phyloP scores from a whole-genome alignment of 768 basidiomycete genomes.

The Tylopilus rubrobrunneus region DNA sequence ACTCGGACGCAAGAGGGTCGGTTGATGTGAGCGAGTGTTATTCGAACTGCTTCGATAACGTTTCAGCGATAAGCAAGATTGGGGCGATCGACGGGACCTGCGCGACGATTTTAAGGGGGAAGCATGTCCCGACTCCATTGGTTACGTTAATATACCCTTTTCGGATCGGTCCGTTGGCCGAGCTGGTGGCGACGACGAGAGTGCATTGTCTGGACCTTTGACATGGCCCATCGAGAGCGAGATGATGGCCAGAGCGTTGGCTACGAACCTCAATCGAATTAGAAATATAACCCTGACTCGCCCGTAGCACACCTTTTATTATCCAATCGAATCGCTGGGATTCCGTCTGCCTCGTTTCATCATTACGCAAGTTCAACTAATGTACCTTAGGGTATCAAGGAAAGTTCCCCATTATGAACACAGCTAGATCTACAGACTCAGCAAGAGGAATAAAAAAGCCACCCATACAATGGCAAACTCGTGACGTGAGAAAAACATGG shows the following conservation, averaged over 20 bases:
- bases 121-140: background rate
- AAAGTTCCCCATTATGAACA: background rate
- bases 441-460: background rate
- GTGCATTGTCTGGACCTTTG: background rate
- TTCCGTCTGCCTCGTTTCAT: background rate
- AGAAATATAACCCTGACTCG: background rate
- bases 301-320: background rate
- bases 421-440: background rate
- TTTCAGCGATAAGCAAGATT: background rate
- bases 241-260: background rate
- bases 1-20: background rate
- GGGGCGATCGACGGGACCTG: conserved; percentile 21
- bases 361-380: background rate
- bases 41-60: background rate
- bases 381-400: background rate
- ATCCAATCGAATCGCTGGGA: background rate
- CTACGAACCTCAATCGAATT: background rate
- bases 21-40: background rate
- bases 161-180: conserved; percentile 3
- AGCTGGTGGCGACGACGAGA: background rate
- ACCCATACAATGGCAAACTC: background rate
- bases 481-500: background rate
- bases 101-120: conserved; percentile 18
- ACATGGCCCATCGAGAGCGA: background rate
- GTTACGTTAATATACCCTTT: conserved; percentile 16